Percentiles rank a stretch among this genome's conserved stretches.
Conservation (phyloP, 1,284 basidiomycete genomes). For the Tilletia walkeri region DNA sequence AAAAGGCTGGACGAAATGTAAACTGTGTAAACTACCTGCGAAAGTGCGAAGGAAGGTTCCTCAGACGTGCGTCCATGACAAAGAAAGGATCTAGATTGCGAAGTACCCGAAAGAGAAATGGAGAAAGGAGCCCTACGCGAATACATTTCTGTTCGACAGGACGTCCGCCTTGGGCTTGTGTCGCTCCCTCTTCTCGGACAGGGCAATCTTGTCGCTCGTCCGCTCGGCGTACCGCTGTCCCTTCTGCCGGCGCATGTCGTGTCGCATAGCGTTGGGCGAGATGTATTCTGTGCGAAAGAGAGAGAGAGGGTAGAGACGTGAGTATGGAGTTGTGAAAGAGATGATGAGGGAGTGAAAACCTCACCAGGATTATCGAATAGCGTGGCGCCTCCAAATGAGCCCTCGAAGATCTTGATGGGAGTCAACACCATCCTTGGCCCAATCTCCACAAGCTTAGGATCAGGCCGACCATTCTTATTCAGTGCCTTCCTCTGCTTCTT, state of each 20-base stretch:
- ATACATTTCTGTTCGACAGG: slow-evolving; percentile 81
- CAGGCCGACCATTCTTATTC: slow-evolving; percentile 18
- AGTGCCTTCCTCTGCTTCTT: slow-evolving; percentile 19
- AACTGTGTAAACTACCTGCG: no score
- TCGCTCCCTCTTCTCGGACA: slow-evolving; percentile 67
- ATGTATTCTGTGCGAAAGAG: slow-evolving; percentile 70
- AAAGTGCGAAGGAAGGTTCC: no score
- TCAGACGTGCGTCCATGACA: no score
- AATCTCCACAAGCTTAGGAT: slow-evolving; percentile 62
- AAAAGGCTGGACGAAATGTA: no score
- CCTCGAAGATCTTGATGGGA: slow-evolving; percentile 97
- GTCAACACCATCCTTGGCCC: slow-evolving; percentile 96
- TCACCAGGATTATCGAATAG: slow-evolving; percentile 91
- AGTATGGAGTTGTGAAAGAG: slow-evolving; percentile 21
- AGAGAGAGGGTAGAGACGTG: slow-evolving; percentile 21
- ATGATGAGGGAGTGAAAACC: slow-evolving; percentile 4
- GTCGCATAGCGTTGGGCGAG: slow-evolving; percentile 78
- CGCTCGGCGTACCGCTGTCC: slow-evolving; percentile 77
- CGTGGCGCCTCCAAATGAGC: slow-evolving; percentile 88
- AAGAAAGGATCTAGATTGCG: no score
- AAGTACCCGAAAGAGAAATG: no score
- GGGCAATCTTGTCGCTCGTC: slow-evolving; percentile 74
- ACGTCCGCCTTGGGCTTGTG: slow-evolving; percentile 73
- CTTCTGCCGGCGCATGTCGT: slow-evolving; percentile 69
- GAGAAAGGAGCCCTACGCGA: slow-evolving; percentile 63